These are phyloP conservation scores for Lachnellula hyalina DNA, from an alignment of 2,329 filamentous ascomycete species.

Conservation along the genomic window DNA sequence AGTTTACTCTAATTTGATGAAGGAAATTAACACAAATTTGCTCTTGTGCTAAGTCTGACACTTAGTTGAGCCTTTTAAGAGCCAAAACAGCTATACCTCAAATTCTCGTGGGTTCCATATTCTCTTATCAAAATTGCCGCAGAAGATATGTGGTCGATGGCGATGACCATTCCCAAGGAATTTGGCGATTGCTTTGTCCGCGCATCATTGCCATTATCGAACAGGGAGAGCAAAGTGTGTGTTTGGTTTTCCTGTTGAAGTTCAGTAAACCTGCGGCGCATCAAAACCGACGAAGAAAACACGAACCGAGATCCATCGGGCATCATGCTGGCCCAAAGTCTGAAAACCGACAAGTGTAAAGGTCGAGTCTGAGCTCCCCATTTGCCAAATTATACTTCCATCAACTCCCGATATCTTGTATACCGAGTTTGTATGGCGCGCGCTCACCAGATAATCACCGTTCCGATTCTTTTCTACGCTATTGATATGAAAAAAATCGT, in stretches of 20 bases:
- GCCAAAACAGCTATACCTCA: background rate
- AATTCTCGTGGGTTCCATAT: background rate
- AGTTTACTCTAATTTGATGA: no score
- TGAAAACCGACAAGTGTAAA: slow-evolving; percentile 41
- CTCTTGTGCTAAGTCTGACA: background rate
- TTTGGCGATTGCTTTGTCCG: slow-evolving; percentile 5
- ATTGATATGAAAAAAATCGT: slow-evolving; percentile 53
- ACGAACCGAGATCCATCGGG: slow-evolving; percentile 32
- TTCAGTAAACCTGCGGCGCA: background rate
- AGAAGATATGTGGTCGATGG: slow-evolving; percentile 18
- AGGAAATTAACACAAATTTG: slow-evolving; percentile 21
- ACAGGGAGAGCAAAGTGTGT: slow-evolving; percentile 36
- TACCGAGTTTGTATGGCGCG: slow-evolving; percentile 38
- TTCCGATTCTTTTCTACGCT: slow-evolving; percentile 44
- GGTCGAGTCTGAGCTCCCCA: slow-evolving; percentile 42
- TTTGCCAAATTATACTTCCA: slow-evolving; percentile 44
- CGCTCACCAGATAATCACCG: slow-evolving; percentile 40
- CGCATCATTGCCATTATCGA: slow-evolving; percentile 38
- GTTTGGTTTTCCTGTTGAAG: slow-evolving; percentile 30
- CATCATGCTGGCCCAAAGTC: slow-evolving; percentile 45
- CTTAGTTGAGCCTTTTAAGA: no score
- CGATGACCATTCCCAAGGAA: background rate
- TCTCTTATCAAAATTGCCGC: background rate
- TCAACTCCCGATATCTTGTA: slow-evolving; percentile 38
- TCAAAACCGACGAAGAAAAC: background rate